A percentile compares a stretch with the other conserved stretches of the same genome.
These are phyloP conservation scores for Plasmopara viticola DNA, from an alignment of 352 stramenopile species.

Conservation along the genomic window DNA sequence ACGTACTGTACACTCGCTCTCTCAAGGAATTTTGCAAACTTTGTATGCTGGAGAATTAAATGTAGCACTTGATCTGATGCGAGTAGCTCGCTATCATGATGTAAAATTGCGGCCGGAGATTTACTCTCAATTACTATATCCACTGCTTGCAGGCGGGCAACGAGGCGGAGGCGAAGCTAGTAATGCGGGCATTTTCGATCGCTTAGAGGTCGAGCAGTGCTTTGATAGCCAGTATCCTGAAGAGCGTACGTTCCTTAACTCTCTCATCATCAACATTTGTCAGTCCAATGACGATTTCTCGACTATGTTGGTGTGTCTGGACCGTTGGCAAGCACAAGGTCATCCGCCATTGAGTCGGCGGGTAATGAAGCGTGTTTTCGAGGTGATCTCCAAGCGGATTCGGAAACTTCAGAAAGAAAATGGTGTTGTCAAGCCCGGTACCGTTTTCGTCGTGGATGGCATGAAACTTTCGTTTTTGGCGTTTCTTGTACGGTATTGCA, in stretches of 20 bases:
- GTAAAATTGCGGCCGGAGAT: constrained; percentile 46
- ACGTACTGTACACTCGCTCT: constrained; percentile 41
- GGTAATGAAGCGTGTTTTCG: constrained; percentile 44
- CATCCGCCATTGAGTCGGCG: constrained; percentile 40
- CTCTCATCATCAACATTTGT: constrained; percentile 63
- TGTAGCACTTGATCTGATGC: constrained; percentile 41
- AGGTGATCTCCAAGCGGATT: constrained; percentile 53
- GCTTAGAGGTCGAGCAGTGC: constrained; percentile 49
- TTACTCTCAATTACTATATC: constrained; percentile 59
- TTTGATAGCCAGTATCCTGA: constrained; percentile 45
- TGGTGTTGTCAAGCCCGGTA: constrained; percentile 6
- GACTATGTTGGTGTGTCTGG: constrained; percentile 50
- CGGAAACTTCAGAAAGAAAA: constrained; percentile 25
- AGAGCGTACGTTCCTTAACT: constrained; percentile 35
- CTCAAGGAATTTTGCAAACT: constrained; percentile 40
- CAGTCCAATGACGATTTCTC: constrained; percentile 55
- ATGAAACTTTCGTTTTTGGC: constrained; percentile 48
- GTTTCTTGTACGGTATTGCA: constrained; percentile 46
- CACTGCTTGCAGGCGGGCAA: constrained; percentile 36
- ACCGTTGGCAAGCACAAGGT: constrained; percentile 48
- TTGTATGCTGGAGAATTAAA: constrained; percentile 41
- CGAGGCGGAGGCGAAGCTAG: constrained; percentile 20
- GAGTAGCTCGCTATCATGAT: constrained; percentile 30
- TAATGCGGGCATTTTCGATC: constrained; percentile 36
- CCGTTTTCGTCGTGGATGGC: constrained; percentile 34